Base-by-base conservation (phyloP, 2,329 filamentous ascomycete species). In the Microsporum audouinii region DNA sequence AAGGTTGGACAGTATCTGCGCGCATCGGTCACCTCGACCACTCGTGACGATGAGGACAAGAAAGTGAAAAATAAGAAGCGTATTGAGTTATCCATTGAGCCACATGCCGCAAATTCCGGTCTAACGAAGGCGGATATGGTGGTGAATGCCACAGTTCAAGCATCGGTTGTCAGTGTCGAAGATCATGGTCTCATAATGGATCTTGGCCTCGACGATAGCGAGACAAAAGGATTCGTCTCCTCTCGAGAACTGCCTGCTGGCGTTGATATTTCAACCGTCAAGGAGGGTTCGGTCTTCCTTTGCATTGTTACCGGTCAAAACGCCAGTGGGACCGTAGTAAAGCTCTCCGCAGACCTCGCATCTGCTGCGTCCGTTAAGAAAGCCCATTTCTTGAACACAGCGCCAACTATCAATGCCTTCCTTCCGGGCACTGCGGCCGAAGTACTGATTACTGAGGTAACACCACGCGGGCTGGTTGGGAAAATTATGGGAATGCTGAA, bases 141-240 rank as follows among this genome's bases (percentile, higher is more conserved):
- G 7, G 75, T 82, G 45, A 87, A 95, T 69, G 81, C 80, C 65
- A 91, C 88, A 53, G 78, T 97, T 23, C 95, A 97, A 81, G 92
- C 91, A 1, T 87, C 91, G 0, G 86, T 99, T 31, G 76, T 82
- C 58, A 99, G 92, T 73, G 87, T 95, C n/a, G 92, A 99, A 74
- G 95, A 99, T 68, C 91, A 96, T 70, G 94, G 94, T 64, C 82
- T 94, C 62, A 84, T 97, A 61, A 96, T 99, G 90, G 90, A 96
- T 67, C 76, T 97, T 41, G 90, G 90, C 17, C 78, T 97, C 5
- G 79, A 85, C 39, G 83, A 85, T 59, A 76, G 80, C 36, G 81
- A 83, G 41, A 72, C 91, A 59, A 61, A 55, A 63, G 94, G 89
- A 2, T 99, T 99, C 75, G 80, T 99, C 70, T 84, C 90, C 3